Evolutionary conservation across 176 grass and related monocot species (phyloP), one percentile per base, ranked within the genome.

Genomic region (Oryza longistaminata): DNA sequence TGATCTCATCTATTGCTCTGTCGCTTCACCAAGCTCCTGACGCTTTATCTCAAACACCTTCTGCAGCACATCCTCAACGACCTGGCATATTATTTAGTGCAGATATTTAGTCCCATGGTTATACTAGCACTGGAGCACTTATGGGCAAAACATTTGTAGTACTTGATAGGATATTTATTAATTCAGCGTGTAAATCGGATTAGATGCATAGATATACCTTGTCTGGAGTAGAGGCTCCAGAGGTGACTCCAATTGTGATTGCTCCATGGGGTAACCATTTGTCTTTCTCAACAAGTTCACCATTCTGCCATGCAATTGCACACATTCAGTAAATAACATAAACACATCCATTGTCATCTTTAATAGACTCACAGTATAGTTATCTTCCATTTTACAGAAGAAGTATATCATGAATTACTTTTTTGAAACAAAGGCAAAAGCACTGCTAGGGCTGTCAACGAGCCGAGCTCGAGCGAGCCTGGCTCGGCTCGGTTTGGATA

Each of bases 171-270:
- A 9, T 43, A 2, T 43, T 43, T 43, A 40, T 40, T 8, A 40
- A 40, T 7, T 1, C 1, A 40, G 73, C 37, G 45, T 49, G 46
- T 5, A 37, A 81, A 35, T 11, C 10, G 7, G 75, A 29, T 87
- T 33, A 61, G 4, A 1, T 45, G 22, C 0, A 49, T 43, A 31
- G 29, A 31, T 31, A 31, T 43, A 95, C 96, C 96, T 99, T 99
- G 66, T 99, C 91, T 0, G 96, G 96, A 78, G 96, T 99, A 7
- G 96, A 99, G 46, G 96, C 96, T 82, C 96, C 96, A 1, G 96
- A 92, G 67, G 96, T 99, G 69, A 94, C 77, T 26, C 96, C 96
- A 79, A 99, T 89, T 64, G 83, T 96, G 79, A 99, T 79, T 49
- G 86, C 84, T 52, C 93, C 96, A 60, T 85, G 16, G 16, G 96